phyloP scores from a whole-genome alignment of 805 yeast species.

The Ogataea haglerorum region DNA sequence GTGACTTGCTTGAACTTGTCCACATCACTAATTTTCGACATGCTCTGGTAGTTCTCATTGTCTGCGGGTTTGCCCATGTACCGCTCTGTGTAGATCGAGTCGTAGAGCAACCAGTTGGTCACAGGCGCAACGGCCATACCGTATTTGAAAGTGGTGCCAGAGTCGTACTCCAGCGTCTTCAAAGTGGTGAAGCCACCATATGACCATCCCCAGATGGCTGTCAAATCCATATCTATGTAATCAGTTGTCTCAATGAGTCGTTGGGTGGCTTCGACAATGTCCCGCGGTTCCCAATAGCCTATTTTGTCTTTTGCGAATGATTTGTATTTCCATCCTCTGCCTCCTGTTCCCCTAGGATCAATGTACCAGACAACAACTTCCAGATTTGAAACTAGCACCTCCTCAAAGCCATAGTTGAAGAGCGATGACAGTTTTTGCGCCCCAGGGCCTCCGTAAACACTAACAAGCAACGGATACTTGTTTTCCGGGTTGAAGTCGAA shows the following conservation, averaged over 20 bases:
- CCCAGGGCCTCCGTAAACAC: constrained; percentile 82
- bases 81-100: constrained; percentile 77
- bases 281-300: constrained; percentile 79
- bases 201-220: constrained; percentile 87
- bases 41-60: constrained; percentile 48
- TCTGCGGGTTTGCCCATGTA: constrained; percentile 58
- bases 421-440: constrained; percentile 52
- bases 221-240: constrained; percentile 49
- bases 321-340: constrained; percentile 64
- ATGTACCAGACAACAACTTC: constrained; percentile 62
- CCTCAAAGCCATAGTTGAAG: constrained; percentile 54
- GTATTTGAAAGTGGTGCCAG: constrained; percentile 59
- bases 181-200: constrained; percentile 79
- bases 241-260: constrained; percentile 44
- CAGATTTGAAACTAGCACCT: constrained; percentile 51
- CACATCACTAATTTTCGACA: constrained; percentile 42
- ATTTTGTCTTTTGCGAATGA: constrained; percentile 53
- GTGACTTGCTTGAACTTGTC: constrained; percentile 44
- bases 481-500: constrained; percentile 41
- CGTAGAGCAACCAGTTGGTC: constrained; percentile 72
- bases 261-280: constrained; percentile 50
- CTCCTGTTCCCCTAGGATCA: constrained; percentile 85
- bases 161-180: constrained; percentile 68
- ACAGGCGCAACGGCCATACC: constrained; percentile 88
- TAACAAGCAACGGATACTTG: constrained; percentile 63